Evolutionary conservation across 352 stramenopile genomes (phyloP), one percentile per base, ranked within the genome.

Genomic region (Globisporangium sylvaticum): DNA sequence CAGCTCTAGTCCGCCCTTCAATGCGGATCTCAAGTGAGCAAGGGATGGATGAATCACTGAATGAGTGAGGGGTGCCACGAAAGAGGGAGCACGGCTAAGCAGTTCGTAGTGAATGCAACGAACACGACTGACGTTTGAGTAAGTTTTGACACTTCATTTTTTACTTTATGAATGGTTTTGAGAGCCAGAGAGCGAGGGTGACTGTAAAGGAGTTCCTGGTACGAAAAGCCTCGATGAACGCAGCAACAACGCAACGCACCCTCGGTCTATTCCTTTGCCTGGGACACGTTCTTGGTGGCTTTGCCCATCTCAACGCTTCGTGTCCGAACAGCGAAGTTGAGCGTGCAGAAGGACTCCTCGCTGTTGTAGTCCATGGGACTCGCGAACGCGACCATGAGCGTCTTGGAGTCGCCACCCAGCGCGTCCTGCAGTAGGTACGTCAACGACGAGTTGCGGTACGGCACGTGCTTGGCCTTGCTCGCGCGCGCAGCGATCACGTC

Each of bases 401-500:
- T 97, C 73, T 98, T 98, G 14, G 88, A 96, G 65, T 98, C 90
- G 22, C 88, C 86, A 14, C 87, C 88, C 4, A 98, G 74, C 0
- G 89, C 94, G 78, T 98, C 94, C 73, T 97, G 90, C 10, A 98
- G 83, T 58, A 98, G 75, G 69, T 95, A 97, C 39, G 95, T 98
- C 39, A 98, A 78, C 31, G 92, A 98, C 29, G 90, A 98, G 75
- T 98, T 98, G 68, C 95, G 82, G 71, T 97, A 98, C 32, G 95
- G 95, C 9, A 98, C 84, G 76, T 99, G 96, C 69, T 94, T 94
- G 25, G 87, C 77, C 56, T 94, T 94, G 71, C 84, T 94, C 20
- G 85, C 87, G 12, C 84, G 85, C 27, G 88, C 88, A 24, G 88
- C 83, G 71, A 99, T 99, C 25, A 99, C 97, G 76, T 99, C 97